Evolutionary conservation across 2,329 filamentous ascomycete genomes (phyloP).

Genomic region (Penicillium occitanis): DNA sequence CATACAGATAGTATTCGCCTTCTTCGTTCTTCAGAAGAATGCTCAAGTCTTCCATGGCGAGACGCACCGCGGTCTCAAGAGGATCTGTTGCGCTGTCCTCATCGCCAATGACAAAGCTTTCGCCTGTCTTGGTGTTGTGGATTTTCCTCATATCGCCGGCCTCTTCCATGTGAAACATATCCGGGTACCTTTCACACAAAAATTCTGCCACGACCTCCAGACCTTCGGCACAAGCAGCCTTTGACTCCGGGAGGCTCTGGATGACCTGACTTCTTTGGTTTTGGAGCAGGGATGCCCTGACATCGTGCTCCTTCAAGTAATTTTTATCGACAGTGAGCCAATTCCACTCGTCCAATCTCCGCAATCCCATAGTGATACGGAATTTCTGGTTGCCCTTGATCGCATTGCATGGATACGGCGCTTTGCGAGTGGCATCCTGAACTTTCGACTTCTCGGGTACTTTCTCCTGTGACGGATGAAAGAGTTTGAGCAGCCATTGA

Average conservation of each 20-base stretch:
- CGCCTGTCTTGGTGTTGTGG: slow-evolving; percentile 47
- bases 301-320: slow-evolving; percentile 46
- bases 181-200: slow-evolving; percentile 46
- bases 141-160: slow-evolving; percentile 33
- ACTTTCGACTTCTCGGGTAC: slow-evolving; percentile 17
- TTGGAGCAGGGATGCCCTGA: slow-evolving; percentile 44
- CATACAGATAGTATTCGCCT: slow-evolving; percentile 50
- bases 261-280: slow-evolving; percentile 45
- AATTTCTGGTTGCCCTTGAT: slow-evolving; percentile 43
- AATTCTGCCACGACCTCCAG: slow-evolving; percentile 49
- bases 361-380: slow-evolving; percentile 51
- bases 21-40: slow-evolving; percentile 49
- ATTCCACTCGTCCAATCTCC: slow-evolving; percentile 46
- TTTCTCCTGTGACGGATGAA: slow-evolving; percentile 5
- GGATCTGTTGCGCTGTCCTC: slow-evolving; percentile 41
- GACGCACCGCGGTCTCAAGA: slow-evolving; percentile 51
- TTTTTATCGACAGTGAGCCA: slow-evolving; percentile 53
- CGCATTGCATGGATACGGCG: slow-evolving; percentile 40
- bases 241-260: slow-evolving; percentile 46
- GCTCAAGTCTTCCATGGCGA: slow-evolving; percentile 55
- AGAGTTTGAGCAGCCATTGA: slow-evolving; percentile 28
- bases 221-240: slow-evolving; percentile 50
- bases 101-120: slow-evolving; percentile 43
- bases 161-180: slow-evolving; percentile 41
- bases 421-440: slow-evolving; percentile 34